Percentiles rank a stretch among this genome's conserved stretches.
Evolutionary conservation across 257 asterid species (phyloP).

Genomic region (Gardenia jasminoides): DNA sequence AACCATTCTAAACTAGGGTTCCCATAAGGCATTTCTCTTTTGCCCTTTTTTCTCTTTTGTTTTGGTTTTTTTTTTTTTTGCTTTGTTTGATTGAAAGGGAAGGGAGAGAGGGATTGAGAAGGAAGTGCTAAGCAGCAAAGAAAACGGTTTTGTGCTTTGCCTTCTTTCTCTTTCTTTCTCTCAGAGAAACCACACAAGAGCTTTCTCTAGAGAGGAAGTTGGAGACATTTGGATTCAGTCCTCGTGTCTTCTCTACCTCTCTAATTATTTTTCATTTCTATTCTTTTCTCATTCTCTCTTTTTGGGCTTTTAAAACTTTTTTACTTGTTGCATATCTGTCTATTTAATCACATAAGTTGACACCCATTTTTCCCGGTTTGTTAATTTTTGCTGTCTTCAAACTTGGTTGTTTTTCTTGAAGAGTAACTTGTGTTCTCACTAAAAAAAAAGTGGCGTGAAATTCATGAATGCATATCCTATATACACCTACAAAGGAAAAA

Average conservation of each 20-base stretch:
- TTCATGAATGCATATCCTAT: background rate
- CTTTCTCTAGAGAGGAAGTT: constrained; percentile 57
- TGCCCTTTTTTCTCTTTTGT: background rate
- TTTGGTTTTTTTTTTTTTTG: background rate
- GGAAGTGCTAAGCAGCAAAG: constrained; percentile 21
- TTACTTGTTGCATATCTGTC: background rate
- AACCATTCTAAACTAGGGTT: constrained; percentile 28
- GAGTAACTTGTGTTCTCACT: background rate
- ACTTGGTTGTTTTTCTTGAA: background rate
- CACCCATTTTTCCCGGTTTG: background rate
- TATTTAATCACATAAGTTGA: background rate
- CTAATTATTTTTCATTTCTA: constrained; percentile 16
- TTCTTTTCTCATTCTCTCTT: background rate
- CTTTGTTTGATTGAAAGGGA: background rate
- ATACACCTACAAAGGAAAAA: no score
- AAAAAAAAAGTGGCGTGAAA: background rate
- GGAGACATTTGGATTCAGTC: constrained; percentile 78
- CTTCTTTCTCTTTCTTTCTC: constrained; percentile 27
- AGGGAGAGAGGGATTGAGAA: constrained; percentile 25
- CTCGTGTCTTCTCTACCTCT: constrained; percentile 94
- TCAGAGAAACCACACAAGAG: constrained; percentile 8
- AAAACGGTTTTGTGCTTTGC: constrained; percentile 11
- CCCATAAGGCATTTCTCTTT: constrained; percentile 4
- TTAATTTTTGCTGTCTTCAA: background rate
- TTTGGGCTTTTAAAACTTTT: background rate